Evolutionary conservation across 169 alveolate species (phyloP), one percentile per base, ranked within the genome.

Genomic region (Cryptosporidium ubiquitum): DNA sequence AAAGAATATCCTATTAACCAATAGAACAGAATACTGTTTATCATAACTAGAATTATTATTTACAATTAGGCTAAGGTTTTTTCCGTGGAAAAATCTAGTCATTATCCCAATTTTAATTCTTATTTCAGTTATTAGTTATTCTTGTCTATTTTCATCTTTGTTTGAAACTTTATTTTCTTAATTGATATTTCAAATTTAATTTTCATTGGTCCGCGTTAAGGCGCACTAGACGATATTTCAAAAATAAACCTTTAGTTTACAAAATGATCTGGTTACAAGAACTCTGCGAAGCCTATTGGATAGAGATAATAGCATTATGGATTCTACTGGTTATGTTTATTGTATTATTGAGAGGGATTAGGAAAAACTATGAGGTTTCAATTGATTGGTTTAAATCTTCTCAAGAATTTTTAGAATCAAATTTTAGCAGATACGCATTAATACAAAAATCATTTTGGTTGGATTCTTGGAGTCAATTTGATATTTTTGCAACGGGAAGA

Each of bases 1-100:
- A 97, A 97, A 95, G 89, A 79, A 61, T 66, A 61, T 5, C 75
- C 74, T 29, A 44, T 58, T 23, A 64, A n/a, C 35, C 74, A 79
- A 18, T 79, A 61, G 39, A 79, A 26, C 40, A 23, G 39, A 58
- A 42, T 60, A 10, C 37, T 64, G 5, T 64, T 51, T n/a, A 55
- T 55, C 64, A 4, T 70, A 44, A 26, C 57, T 70, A 23, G 47
- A 31, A 55, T 73, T 73, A 47, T 40, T 37, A 61, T 61, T 64
- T 26, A 55, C 35, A 40, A 33, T 39, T 79, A 18, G 79, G 68
- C 26, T 79, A 20, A 42, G 20, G 33, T 23, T 35, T 26, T 69
- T 69, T 47, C 64, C 42, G 16, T 69, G 64, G 20, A 44, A 44
- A 66, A 29, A 66, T 7, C 23, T 1, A 18, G 35, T n/a, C 33